Conservation (phyloP, 768 basidiomycete genomes). For the Scleroderma citrinum region DNA sequence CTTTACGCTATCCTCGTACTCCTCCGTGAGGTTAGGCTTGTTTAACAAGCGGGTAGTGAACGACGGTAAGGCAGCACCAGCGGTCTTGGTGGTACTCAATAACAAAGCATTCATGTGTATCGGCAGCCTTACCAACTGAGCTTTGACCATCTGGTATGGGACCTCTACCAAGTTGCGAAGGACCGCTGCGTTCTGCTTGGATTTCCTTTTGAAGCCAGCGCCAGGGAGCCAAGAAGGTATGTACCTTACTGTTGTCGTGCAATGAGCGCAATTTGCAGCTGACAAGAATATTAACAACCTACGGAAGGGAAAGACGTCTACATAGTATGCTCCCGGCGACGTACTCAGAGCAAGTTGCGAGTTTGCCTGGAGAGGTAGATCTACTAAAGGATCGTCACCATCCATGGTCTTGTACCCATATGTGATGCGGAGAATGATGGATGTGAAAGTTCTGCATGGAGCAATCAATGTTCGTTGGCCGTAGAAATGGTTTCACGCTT, state of each 20-base stretch:
- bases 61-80: conserved; percentile 12
- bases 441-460: conserved; percentile 7
- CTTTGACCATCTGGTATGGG: conserved; percentile 6
- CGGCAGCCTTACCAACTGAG: conserved; percentile 12
- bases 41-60: conserved; percentile 9
- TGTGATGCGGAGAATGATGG: conserved; percentile 30
- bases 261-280: neutral
- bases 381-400: conserved; percentile 33
- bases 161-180: conserved; percentile 2
- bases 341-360: conserved; percentile 13
- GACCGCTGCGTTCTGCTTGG: conserved; percentile 6
- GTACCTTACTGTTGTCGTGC: conserved; percentile 18
- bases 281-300: neutral
- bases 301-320: conserved; percentile 16
- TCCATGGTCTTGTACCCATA: conserved; percentile 36
- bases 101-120: neutral
- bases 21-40: conserved; percentile 6
- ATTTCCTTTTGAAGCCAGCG: conserved; percentile 12
- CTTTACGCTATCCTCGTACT: conserved; percentile 11
- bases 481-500: conserved; percentile 11
- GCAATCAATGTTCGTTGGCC: conserved; percentile 2
- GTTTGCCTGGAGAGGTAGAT: conserved; percentile 21
- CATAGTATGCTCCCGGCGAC: conserved; percentile 2
- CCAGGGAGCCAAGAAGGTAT: no score
- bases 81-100: conserved; percentile 3